These are phyloP conservation scores for Penicillium sp. DNA, from an alignment of 2,329 filamentous ascomycete species.

Conservation along the genomic window DNA sequence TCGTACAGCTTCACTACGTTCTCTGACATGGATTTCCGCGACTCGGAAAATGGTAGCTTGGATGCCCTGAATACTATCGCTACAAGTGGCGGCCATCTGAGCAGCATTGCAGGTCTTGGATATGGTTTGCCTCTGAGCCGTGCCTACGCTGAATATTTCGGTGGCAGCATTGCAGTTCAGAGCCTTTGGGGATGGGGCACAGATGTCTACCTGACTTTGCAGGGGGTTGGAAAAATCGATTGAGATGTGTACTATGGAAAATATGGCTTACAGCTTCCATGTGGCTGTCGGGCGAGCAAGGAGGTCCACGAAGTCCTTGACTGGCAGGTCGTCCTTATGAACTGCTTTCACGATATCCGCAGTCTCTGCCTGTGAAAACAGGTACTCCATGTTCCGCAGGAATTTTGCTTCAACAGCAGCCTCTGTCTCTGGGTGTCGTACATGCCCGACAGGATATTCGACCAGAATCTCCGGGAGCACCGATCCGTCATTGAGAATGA, in stretches of 20 bases:
- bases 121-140: slow-evolving; percentile 87
- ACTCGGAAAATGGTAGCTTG: slow-evolving; percentile 50
- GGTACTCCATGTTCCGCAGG: slow-evolving; percentile 14
- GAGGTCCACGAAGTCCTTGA: slow-evolving; percentile 18
- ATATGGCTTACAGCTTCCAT: slow-evolving; percentile 8
- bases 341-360: slow-evolving; percentile 10
- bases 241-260: slow-evolving; percentile 16
- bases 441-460: slow-evolving; percentile 31
- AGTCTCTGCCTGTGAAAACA: slow-evolving; percentile 17
- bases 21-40: slow-evolving; percentile 55
- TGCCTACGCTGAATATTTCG: slow-evolving; percentile 97
- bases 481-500: slow-evolving; percentile 23
- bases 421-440: slow-evolving; percentile 12
- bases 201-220: slow-evolving; percentile 60
- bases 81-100: slow-evolving; percentile 63
- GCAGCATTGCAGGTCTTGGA: slow-evolving; percentile 84
- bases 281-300: slow-evolving; percentile 6
- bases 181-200: slow-evolving; percentile 90
- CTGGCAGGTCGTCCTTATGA: slow-evolving; percentile 6
- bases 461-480: slow-evolving; percentile 28
- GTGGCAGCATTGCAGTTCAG: slow-evolving; percentile 90
- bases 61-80: slow-evolving; percentile 73
- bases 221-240: slow-evolving; percentile 53
- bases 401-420: slow-evolving; percentile 15
- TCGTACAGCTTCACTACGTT: slow-evolving; percentile 98